phyloP scores from a whole-genome alignment of 2,329 filamentous ascomycete genomes.

The Myriosclerotinia scirpicola region DNA sequence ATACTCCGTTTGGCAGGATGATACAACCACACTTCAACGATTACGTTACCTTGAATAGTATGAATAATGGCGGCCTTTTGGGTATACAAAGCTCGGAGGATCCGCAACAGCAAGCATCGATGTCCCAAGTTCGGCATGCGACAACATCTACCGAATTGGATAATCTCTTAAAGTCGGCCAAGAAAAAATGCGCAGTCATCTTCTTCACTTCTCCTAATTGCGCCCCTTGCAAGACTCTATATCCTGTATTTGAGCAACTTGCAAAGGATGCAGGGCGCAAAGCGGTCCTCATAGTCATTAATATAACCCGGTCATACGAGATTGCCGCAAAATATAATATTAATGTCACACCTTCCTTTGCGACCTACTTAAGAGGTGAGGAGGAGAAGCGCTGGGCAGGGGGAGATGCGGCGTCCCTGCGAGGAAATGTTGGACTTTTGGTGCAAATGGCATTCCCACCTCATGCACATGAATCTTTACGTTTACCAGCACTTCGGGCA shows the following conservation, averaged over 20 bases:
- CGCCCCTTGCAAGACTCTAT: constrained; percentile 77
- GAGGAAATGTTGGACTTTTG: constrained; percentile 70
- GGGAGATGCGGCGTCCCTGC: constrained; percentile 66
- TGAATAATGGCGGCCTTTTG: constrained; percentile 48
- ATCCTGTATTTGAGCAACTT: constrained; percentile 78
- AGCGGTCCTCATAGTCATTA: constrained; percentile 77
- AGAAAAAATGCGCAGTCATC: constrained; percentile 70
- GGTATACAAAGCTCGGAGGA: constrained; percentile 32
- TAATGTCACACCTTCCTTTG: constrained; percentile 81
- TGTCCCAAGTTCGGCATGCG: constrained; percentile 58
- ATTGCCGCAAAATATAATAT: constrained; percentile 67
- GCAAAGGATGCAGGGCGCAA: constrained; percentile 70
- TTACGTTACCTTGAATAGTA: constrained; percentile 59
- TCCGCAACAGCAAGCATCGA: constrained; percentile 26
- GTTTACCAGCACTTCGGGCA: constrained; percentile 67
- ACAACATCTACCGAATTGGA: constrained; percentile 61
- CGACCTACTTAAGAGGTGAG: constrained; percentile 75
- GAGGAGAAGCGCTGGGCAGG: constrained; percentile 81
- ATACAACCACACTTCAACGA: constrained; percentile 72
- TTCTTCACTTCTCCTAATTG: constrained; percentile 94
- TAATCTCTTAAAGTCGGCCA: constrained; percentile 57
- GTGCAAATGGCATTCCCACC: constrained; percentile 71
- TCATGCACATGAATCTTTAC: constrained; percentile 73
- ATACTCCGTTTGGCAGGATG: constrained; percentile 86
- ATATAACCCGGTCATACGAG: constrained; percentile 66